phyloP scores from a whole-genome alignment of 257 asterid genomes.

The Solanum tacnaense region DNA sequence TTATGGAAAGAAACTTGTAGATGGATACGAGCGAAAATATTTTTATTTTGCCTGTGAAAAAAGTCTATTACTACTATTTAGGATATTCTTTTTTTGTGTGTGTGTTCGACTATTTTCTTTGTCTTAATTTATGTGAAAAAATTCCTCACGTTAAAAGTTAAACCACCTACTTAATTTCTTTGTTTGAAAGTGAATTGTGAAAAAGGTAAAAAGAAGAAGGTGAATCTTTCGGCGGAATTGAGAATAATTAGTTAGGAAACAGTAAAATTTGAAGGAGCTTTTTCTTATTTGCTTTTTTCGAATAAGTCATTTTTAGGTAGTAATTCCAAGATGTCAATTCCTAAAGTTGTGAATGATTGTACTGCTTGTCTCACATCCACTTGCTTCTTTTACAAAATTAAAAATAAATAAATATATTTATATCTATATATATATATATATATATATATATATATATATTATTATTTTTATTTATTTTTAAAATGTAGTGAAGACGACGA shows the following conservation, averaged over 20 bases:
- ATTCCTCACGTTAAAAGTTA: background rate
- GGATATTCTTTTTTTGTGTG: background rate
- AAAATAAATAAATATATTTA: too few species aligned
- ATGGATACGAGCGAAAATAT: background rate
- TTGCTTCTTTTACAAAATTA: too few species aligned
- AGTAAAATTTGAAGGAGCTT: background rate
- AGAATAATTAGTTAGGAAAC: background rate
- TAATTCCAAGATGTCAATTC: background rate
- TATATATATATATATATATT: too few species aligned
- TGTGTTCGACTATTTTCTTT: too few species aligned
- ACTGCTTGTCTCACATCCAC: background rate
- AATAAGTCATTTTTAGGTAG: background rate
- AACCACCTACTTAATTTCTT: background rate
- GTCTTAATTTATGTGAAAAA: too few species aligned
- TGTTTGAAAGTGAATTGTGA: background rate
- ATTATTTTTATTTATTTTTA: too few species aligned
- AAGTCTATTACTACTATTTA: background rate
- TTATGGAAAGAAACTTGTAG: background rate
- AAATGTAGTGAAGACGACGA: too few species aligned
- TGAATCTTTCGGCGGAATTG: background rate
- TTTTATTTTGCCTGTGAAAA: background rate
- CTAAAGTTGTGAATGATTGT: background rate
- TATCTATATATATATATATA: too few species aligned
- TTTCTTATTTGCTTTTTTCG: background rate
- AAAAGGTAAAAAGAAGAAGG: background rate